Conservation (phyloP, 192 early-diverging fungal genomes). For the Rhizoclosmatium globosum region DNA sequence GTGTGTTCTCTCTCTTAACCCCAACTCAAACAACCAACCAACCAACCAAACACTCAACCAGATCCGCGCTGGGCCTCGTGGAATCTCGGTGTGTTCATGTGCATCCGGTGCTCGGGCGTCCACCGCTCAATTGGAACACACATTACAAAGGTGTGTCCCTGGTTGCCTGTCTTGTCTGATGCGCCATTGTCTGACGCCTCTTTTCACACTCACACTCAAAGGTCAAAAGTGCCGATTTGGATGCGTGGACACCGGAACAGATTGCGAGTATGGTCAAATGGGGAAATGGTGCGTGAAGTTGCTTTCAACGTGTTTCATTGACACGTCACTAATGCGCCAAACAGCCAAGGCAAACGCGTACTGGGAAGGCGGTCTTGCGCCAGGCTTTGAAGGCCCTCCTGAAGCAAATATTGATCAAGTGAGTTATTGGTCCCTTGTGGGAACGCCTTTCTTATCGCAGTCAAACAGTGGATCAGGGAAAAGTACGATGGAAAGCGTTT, state of each 20-base stretch:
- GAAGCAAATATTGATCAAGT: conserved; percentile 54
- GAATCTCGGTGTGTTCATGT: conserved; percentile 93
- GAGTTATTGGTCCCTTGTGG: not conserved
- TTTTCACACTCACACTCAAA: conserved; percentile 6
- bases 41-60: conserved; percentile 16
- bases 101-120: conserved; percentile 89
- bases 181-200: not conserved
- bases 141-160: conserved; percentile 76
- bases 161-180: not conserved
- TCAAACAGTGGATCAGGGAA: conserved; percentile 78
- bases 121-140: conserved; percentile 87
- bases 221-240: conserved; percentile 87
- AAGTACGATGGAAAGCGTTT: conserved; percentile 85
- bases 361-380: conserved; percentile 60
- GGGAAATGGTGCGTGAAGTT: conserved; percentile 67
- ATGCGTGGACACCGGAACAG: conserved; percentile 82
- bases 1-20: conserved; percentile 42
- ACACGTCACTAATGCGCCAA: not conserved
- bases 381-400: conserved; percentile 58
- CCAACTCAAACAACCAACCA: not conserved
- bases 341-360: conserved; percentile 49
- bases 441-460: conserved; percentile 43
- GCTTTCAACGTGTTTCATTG: not conserved
- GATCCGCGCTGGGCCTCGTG: conserved; percentile 85
- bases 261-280: conserved; percentile 79